These are phyloP conservation scores for Pseudoperonospora humuli DNA, from an alignment of 352 stramenopile species.

Conservation along the genomic window DNA sequence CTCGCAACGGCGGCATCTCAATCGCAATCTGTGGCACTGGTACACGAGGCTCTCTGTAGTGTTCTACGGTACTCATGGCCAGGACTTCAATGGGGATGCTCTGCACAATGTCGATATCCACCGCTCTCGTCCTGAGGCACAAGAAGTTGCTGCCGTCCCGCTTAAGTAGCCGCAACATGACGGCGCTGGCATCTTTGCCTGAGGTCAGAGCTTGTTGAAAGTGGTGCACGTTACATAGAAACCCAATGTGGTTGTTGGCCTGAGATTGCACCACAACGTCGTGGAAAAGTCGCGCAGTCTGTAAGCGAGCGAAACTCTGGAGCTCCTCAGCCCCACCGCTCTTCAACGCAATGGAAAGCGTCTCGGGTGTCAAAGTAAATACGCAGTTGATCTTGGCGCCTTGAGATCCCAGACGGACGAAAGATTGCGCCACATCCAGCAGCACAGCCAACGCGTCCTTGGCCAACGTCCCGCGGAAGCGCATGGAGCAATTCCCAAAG, in stretches of 20 bases:
- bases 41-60: constrained; percentile 71
- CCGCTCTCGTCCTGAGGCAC: constrained; percentile 57
- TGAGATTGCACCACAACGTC: constrained; percentile 67
- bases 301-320: constrained; percentile 66
- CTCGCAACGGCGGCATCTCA: constrained; percentile 65
- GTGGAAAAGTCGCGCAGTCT: constrained; percentile 58
- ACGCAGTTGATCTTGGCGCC: constrained; percentile 53
- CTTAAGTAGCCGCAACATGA: constrained; percentile 81
- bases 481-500: too few relatives aligned
- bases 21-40: constrained; percentile 70
- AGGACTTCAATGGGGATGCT: constrained; percentile 78
- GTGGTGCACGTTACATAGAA: constrained; percentile 65
- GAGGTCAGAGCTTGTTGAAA: constrained; percentile 67
- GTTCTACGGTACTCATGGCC: constrained; percentile 61
- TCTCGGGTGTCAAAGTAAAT: constrained; percentile 61
- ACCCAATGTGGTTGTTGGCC: constrained; percentile 75
- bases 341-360: constrained; percentile 58
- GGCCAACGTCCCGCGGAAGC: constrained; percentile 67
- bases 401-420: constrained; percentile 49
- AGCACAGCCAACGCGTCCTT: constrained; percentile 72
- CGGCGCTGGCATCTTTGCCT: constrained; percentile 65
- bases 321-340: constrained; percentile 62
- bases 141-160: constrained; percentile 67
- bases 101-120: constrained; percentile 83
- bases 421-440: constrained; percentile 68